A percentile compares a stretch with the other conserved stretches of the same genome.
These are phyloP conservation scores for Wickerhamiella azymoides DNA, from an alignment of 805 yeast species.

Conservation along the genomic window DNA sequence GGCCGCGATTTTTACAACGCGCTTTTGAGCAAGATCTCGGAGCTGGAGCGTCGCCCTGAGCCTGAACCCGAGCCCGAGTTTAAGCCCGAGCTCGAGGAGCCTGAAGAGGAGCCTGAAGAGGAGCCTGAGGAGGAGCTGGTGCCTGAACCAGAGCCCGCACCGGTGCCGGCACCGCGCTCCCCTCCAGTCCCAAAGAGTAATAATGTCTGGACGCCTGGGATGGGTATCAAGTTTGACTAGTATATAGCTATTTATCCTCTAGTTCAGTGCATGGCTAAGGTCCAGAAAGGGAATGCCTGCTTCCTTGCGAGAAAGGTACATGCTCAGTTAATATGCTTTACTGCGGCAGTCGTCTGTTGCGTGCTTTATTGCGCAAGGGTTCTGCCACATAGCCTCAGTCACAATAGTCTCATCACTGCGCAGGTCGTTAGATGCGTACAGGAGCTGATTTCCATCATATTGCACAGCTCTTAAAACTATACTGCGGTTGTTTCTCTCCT, in stretches of 20 bases:
- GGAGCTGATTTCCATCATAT: not conserved
- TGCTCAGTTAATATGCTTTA: no score
- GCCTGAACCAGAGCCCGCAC: no score
- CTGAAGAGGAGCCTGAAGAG: constrained; percentile 19
- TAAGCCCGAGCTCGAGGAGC: constrained; percentile 37
- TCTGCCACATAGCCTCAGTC: not conserved
- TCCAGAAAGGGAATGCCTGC: no score
- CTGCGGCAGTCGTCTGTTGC: no score
- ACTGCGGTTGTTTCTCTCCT: not conserved
- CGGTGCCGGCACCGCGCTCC: not conserved
- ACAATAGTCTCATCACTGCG: not conserved
- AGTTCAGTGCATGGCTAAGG: not conserved
- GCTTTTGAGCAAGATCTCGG: constrained; percentile 37
- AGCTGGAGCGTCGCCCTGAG: constrained; percentile 29
- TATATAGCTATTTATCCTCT: not conserved
- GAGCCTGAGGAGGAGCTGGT: not conserved
- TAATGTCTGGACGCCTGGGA: no score
- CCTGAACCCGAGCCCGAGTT: constrained; percentile 34
- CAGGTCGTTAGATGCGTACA: not conserved
- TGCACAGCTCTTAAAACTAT: not conserved
- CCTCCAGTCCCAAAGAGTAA: no score
- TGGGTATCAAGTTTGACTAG: no score
- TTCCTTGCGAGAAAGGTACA: no score
- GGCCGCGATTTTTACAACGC: constrained; percentile 62
- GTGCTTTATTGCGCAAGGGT: no score